Evolutionary conservation across 331 rosid genomes (phyloP), one percentile per base, ranked within the genome.

Genomic region (Ulmus americana): DNA sequence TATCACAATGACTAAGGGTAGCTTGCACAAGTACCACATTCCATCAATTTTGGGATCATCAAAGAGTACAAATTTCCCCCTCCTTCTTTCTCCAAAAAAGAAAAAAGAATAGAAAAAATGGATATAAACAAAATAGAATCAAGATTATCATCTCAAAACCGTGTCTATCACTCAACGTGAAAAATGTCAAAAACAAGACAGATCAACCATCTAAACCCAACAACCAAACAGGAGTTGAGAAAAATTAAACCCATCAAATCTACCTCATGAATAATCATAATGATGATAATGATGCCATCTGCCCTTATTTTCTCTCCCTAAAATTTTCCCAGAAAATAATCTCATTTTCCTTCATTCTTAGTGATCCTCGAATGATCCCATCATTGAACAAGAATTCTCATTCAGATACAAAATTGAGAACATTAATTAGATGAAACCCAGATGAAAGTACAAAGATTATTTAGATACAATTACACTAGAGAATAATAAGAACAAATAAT

Each of bases 71-170:
- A 66, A 47, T 43, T 51, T 45, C 63, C 7, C 53, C 56, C 67
- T 74, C 49, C 62, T 53, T 43, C 52, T 61, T 43, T 61, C 40
- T 43, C 58, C 10, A 67, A 47, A 59, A 5, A 42, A 6, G 10
- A 16, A 42, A 0, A 56, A 15, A 61, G 3, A 22, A 5, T 15
- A 39, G 10, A 45, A 13, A 22, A 28, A 28, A 28, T 28, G 35
- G 35, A 28, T 28, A 28, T 2, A 28, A 28, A 28, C 3, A 28
- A 28, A 59, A 45, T n/a, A n/a, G 8, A n/a, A 18, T 39, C 35
- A 35, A 12, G 5, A 44, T 67, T 72, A 63, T 70, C 49, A 84
- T 78, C 74, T 71, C 74, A 65, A 78, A 72, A 87, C 83, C 80
- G 80, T 79, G 77, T 55, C 71, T 70, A 73, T 74, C 72, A 71